Evolutionary conservation across 2,329 filamentous ascomycete genomes (phyloP), one percentile per base, ranked within the genome.

Genomic region (Ophiostoma sp.): DNA sequence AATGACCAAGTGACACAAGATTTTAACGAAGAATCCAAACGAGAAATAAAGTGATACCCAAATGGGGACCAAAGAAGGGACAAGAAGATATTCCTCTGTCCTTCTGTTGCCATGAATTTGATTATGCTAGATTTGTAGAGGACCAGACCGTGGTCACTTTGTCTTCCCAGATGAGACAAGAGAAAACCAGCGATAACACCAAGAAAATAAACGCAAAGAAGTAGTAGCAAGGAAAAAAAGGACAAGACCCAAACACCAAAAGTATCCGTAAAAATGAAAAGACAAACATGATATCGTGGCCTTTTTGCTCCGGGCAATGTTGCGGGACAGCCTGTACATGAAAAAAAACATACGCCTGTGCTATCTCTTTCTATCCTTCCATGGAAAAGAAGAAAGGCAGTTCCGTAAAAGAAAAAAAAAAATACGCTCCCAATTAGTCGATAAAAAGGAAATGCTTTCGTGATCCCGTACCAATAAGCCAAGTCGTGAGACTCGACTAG

Each of bases 141-240:
- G 42, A 33, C 64, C 19, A 19, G 25, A 33, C 28, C 25, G 64
- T 50, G 42, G 64, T 22, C 25, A 12, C 42, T 68, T 36, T 69
- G 66, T 69, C 66, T 52, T 52, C 28, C 45, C 64, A 22, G 39
- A 69, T 52, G 66, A 69, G 45, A 52, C 66, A 50, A 33, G 48
- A 55, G 57, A 39, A 39, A 9, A 17, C 64, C 66, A 52, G 45
- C 17, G 66, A 31, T 22, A 12, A 52, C 45, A 36, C 45, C 66
- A 52, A 55, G 42, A 33, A 68, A 68, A 33, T n/a, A 33, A 33
- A 50, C 42, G 28, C 22, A 39, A 19, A 55, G n/a, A 68, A 31
- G 22, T 5, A 12, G 45, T 33, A 69, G 7, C 8, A 15, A 25
- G 15, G 1, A 33, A 22, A 5, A 36, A 22, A 48, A 36, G 17